Evolutionary conservation across 1,284 basidiomycete genomes (phyloP).

Genomic region (Ganoderma sinense): DNA sequence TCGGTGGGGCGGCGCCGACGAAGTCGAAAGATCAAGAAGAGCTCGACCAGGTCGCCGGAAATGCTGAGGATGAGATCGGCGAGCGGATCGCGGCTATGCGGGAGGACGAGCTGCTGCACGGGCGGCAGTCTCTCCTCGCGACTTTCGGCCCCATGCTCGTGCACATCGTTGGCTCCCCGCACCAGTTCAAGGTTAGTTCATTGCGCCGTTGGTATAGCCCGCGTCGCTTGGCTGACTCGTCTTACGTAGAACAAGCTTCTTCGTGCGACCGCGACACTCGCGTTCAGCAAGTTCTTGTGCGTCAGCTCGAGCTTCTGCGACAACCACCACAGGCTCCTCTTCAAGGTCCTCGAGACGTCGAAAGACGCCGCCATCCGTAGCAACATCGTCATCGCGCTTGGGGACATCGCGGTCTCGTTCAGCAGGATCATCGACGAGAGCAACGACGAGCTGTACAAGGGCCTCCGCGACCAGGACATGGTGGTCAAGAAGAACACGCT

Average conservation of each 20-base stretch:
- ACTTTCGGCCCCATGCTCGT: conserved; percentile 91
- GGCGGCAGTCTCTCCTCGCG: conserved; percentile 83
- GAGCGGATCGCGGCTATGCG: conserved; percentile 87
- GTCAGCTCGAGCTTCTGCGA: conserved; percentile 96
- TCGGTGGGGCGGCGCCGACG: conserved; percentile 44
- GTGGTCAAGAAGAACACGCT: conserved; percentile 99
- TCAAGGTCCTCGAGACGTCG: conserved; percentile 93
- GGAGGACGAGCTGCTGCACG: conserved; percentile 91
- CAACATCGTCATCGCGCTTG: conserved; percentile 97
- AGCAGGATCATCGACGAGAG: conserved; percentile 97
- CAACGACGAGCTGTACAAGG: conserved; percentile 94
- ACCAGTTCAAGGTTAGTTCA: conserved; percentile 78
- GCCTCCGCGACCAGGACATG: conserved; percentile 86
- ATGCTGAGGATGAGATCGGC: conserved; percentile 98
- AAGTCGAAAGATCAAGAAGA: conserved; percentile 81
- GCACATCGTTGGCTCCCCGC: conserved; percentile 89
- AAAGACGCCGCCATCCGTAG: conserved; percentile 90
- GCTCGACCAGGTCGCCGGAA: conserved; percentile 96
- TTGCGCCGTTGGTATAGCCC: not conserved
- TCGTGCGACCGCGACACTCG: conserved; percentile 87
- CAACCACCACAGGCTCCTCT: conserved; percentile 85
- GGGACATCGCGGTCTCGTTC: conserved; percentile 97
- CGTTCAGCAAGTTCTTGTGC: conserved; percentile 97
- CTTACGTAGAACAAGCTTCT: conserved; percentile 80
- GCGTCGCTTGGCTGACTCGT: not conserved